phyloP scores from a whole-genome alignment of 1,284 basidiomycete species.

The Fomitopsis betulina region DNA sequence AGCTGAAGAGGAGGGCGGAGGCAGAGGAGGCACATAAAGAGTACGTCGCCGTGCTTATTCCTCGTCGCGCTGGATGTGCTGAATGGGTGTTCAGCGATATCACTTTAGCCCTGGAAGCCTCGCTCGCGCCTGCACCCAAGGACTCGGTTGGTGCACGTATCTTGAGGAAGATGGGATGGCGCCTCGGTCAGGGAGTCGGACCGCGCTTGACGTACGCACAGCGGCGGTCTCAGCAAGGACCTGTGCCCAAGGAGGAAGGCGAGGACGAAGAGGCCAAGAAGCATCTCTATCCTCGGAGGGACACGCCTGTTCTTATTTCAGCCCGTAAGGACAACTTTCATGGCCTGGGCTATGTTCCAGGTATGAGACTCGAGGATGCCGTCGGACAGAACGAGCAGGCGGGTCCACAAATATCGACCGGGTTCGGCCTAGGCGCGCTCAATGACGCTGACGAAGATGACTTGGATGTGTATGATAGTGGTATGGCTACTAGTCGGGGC shows the following conservation, averaged over 20 bases:
- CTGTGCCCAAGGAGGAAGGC: constrained; percentile 32
- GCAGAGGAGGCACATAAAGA: constrained; percentile 44
- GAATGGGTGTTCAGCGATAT: constrained; percentile 44
- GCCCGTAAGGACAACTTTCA: constrained; percentile 70
- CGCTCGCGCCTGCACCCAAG: constrained; percentile 56
- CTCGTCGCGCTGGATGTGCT: not conserved
- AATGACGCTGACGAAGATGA: constrained; percentile 91
- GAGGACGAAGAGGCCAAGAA: constrained; percentile 78
- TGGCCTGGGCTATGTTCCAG: constrained; percentile 77
- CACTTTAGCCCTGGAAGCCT: constrained; percentile 51
- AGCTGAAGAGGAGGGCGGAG: constrained; percentile 28
- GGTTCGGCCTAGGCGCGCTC: constrained; percentile 81
- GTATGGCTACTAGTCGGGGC: constrained; percentile 18
- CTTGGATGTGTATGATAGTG: constrained; percentile 74
- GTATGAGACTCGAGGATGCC: constrained; percentile 59
- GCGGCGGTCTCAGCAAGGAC: constrained; percentile 28
- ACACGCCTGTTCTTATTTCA: constrained; percentile 62
- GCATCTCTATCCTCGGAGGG: constrained; percentile 83
- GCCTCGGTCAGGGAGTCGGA: constrained; percentile 88
- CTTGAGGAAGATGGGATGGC: constrained; percentile 95
- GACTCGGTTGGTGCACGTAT: constrained; percentile 79
- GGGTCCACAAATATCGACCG: constrained; percentile 64
- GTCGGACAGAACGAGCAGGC: constrained; percentile 31
- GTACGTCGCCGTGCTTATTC: constrained; percentile 36
- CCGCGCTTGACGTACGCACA: constrained; percentile 82